Evolutionary conservation across 805 yeast genomes (phyloP).

Genomic region (Pichia membranifaciens): DNA sequence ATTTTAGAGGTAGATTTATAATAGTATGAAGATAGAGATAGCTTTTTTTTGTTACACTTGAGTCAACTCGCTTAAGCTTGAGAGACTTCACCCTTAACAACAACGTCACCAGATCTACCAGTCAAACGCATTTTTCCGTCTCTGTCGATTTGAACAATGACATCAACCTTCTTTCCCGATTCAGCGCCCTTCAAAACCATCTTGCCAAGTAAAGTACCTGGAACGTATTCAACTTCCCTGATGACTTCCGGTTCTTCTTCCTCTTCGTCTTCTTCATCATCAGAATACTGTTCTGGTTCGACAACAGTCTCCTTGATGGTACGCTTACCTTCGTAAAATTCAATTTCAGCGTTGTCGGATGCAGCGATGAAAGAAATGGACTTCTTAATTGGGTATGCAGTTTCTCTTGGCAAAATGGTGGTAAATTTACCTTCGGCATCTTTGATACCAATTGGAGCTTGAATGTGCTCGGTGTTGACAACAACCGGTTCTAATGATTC

Average conservation of each 20-base stretch:
- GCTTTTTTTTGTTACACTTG: too few species aligned
- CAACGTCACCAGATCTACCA: slow-evolving; percentile 50
- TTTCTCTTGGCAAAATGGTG: slow-evolving; percentile 71
- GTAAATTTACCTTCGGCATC: slow-evolving; percentile 64
- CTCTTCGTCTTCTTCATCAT: slow-evolving; percentile 42
- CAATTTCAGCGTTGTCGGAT: slow-evolving; percentile 56
- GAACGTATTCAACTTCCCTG: slow-evolving; percentile 66
- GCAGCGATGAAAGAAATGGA: slow-evolving; percentile 59
- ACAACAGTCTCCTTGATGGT: slow-evolving; percentile 75
- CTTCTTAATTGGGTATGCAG: slow-evolving; percentile 87
- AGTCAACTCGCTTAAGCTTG: slow-evolving; percentile 17
- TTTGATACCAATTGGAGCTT: slow-evolving; percentile 79
- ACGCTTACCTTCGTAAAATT: slow-evolving; percentile 81
- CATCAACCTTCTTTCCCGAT: slow-evolving; percentile 61
- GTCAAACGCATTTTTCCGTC: slow-evolving; percentile 61
- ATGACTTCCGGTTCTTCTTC: slow-evolving; percentile 86
- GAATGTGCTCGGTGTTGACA: slow-evolving; percentile 80
- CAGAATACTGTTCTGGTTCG: slow-evolving; percentile 57
- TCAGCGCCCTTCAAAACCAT: slow-evolving; percentile 66
- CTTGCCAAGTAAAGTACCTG: slow-evolving; percentile 73
- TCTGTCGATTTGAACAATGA: slow-evolving; percentile 56
- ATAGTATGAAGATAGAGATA: too few species aligned
- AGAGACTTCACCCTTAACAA: slow-evolving; percentile 43
- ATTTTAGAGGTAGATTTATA: background rate
- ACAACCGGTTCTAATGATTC: slow-evolving; percentile 82